Evolutionary conservation across 1,284 basidiomycete genomes (phyloP), one percentile per base, ranked within the genome.

Genomic region (Nidula niveotomentosa): DNA sequence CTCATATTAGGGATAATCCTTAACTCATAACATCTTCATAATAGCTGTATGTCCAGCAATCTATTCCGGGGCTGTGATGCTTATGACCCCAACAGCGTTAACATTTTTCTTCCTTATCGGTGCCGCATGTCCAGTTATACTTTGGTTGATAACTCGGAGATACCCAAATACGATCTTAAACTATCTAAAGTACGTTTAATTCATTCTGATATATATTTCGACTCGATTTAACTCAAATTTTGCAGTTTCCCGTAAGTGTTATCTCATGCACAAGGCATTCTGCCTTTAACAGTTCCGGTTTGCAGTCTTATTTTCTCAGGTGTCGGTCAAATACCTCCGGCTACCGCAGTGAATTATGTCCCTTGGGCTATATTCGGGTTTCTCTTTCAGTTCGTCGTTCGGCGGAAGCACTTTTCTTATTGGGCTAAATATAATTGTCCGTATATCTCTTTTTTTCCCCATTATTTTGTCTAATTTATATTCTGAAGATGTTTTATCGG

Each of bases 351-450:
- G 61, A 84, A 85, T 63, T 84, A 80, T 56, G 77, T 83, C 0
- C 74, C 78, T 3, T 85, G 81, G 80, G 79, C 83, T 57, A 72
- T 80, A 43, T 71, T 81, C 36, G 80, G 80, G 23, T 85, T 85
- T 60, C 68, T 84, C 52, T 85, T 84, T 69, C 81, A 84, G 61
- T 84, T 77, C 59, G 63, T 77, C 46, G 68, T 80, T 23, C 68
- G 78, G 50, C 68, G 78, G 58, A 71, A 70, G 57, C 67, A 77
- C 59, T 80, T 80, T 58, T 71, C 77, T 0, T 85, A 81, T 74
- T 86, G 84, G 84, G 77, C 78, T 36, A 84, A 84, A 68, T 84
- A 81, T 71, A 83, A 83, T 65, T 83, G 81, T 76, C 59, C 55
- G 76, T 64, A 15, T n/a, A n/a, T 49, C 5, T 53, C 34, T 33